phyloP scores from a whole-genome alignment of 192 early-diverging fungal species.

The Haplosporangium gracile region DNA sequence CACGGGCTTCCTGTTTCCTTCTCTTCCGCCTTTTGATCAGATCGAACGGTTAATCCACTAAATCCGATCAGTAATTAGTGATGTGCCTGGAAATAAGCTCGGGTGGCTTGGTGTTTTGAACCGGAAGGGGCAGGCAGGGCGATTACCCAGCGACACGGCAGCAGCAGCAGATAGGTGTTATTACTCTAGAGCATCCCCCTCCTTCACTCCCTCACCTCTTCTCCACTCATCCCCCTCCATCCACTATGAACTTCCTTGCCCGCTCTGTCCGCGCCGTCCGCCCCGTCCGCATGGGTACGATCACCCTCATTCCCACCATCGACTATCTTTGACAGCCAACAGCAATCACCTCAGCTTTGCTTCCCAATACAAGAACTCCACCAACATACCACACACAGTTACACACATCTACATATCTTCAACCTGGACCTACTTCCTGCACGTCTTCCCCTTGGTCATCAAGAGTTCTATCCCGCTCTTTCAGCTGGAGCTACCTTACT shows the following conservation, averaged over 20 bases:
- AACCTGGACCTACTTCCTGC: background rate
- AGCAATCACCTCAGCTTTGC: background rate
- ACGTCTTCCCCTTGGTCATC: background rate
- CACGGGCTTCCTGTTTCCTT: background rate
- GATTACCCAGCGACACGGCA: background rate
- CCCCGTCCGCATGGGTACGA: conserved; percentile 51
- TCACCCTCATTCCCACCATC: background rate
- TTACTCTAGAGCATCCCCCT: background rate
- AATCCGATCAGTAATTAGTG: background rate
- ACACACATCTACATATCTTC: background rate
- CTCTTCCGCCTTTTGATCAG: background rate
- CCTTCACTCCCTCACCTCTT: conserved; percentile 12
- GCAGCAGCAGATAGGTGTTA: background rate
- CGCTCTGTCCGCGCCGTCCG: conserved; percentile 52
- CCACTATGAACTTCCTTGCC: conserved; percentile 43
- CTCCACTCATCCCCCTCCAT: conserved; percentile 15
- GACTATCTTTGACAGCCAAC: background rate
- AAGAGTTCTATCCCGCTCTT: background rate
- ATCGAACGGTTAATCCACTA: too few relatives aligned
- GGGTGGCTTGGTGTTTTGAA: conserved; percentile 5
- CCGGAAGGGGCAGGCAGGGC: conserved; percentile 1
- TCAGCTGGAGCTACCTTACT: background rate
- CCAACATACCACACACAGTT: background rate
- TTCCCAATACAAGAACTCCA: background rate
- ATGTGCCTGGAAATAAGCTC: background rate